These are phyloP conservation scores for Chlamydomonas eustigma DNA, from an alignment of 139 green algal genomes.

Conservation along the genomic window DNA sequence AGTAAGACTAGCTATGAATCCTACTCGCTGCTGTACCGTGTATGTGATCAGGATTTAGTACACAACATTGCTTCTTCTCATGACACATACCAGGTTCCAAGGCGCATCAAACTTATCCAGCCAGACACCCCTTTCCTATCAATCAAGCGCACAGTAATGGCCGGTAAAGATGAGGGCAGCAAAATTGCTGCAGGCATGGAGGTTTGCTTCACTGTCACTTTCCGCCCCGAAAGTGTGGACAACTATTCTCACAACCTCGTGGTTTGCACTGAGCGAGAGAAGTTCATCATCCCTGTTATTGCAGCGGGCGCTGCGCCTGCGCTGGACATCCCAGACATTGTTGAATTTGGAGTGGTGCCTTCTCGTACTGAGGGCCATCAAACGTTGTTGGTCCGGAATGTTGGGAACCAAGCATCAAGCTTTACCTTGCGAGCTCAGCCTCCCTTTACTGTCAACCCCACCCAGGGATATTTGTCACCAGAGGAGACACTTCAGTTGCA, in stretches of 20 bases:
- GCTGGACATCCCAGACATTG: conserved; percentile 67
- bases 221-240: conserved; percentile 42
- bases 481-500: conserved; percentile 59
- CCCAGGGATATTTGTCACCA: conserved; percentile 43
- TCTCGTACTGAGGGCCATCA: conserved; percentile 34
- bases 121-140: conserved; percentile 54
- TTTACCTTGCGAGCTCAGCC: conserved; percentile 48
- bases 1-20: too few species aligned
- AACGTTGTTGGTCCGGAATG: conserved; percentile 64
- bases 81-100: conserved; percentile 60
- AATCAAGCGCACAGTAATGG: conserved; percentile 27
- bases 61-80: too few species aligned
- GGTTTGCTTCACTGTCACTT: conserved; percentile 57
- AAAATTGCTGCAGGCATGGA: conserved; percentile 81
- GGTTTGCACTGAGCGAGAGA: conserved; percentile 76
- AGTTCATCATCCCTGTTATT: conserved; percentile 70
- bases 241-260: conserved; percentile 61
- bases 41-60: too few species aligned
- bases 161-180: conserved; percentile 29
- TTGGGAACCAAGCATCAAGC: conserved; percentile 46
- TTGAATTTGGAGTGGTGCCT: conserved; percentile 48
- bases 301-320: conserved; percentile 39
- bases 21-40: too few species aligned
- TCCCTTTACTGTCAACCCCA: conserved; percentile 57
- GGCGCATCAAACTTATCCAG: conserved; percentile 52